These are phyloP conservation scores for Amaranthus cruentus DNA, from an alignment of 148 eudicot genomes.

Conservation along the genomic window DNA sequence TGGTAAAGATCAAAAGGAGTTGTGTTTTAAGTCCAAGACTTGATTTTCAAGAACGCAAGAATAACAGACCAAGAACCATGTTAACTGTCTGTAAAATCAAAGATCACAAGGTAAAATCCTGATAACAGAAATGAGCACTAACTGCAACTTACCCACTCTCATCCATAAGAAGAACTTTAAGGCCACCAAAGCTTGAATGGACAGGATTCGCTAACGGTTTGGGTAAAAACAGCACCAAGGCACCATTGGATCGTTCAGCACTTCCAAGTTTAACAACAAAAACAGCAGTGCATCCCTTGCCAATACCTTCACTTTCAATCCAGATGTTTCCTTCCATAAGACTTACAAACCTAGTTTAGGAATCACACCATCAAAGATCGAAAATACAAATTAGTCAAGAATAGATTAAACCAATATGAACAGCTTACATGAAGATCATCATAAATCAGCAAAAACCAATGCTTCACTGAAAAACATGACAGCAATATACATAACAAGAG, in stretches of 20 bases:
- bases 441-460: neutral
- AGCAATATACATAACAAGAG: neutral
- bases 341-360: constrained; percentile 59
- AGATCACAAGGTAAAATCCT: no score
- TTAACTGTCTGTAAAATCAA: no score
- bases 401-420: neutral
- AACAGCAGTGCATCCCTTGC: constrained; percentile 71
- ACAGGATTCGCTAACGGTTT: constrained; percentile 36
- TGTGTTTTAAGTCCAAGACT: no score
- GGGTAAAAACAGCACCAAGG: constrained; percentile 36
- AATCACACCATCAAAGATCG: neutral
- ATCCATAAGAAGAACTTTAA: constrained; percentile 83
- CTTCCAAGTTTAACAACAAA: constrained; percentile 71
- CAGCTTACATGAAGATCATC: neutral
- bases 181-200: constrained; percentile 53
- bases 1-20: no score
- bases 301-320: constrained; percentile 90
- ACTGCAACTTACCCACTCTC: constrained; percentile 67
- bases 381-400: neutral
- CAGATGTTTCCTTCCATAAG: constrained; percentile 92
- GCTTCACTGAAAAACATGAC: neutral
- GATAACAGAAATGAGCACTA: neutral
- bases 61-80: no score
- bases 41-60: no score
- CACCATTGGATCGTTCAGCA: constrained; percentile 40